Evolutionary conservation across 179 eudicot genomes (phyloP), one percentile per base, ranked within the genome.

Genomic region (Pouteria campechiana): DNA sequence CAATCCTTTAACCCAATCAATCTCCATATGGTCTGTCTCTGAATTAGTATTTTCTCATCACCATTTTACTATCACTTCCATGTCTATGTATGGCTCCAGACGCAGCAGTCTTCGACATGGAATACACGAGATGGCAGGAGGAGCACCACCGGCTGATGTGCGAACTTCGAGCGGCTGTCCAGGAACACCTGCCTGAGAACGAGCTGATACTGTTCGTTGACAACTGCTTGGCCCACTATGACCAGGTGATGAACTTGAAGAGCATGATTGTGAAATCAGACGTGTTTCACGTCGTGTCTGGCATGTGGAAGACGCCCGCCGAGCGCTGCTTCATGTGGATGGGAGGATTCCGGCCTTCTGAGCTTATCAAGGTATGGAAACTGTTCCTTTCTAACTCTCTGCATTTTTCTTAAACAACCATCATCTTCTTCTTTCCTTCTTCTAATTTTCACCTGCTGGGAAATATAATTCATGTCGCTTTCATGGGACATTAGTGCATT

Each of bases 291-390:
- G 72, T 90, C 15, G 52, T 86, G 32, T 87, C 94, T 19, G 98
- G 98, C 60, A 53, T 59, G 52, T 90, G 98, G 98, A 87, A 73
- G 68, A 72, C 96, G 32, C 98, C 98, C 0, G 92, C 92, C 2
- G 98, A 90, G 56, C 78, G 98, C 0, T 87, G 96, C 74, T 87
- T 86, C 80, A 47, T 90, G 76, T 90, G 98, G 98, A 74, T 90
- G 11, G 98, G 94, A 4, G 96, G 74, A 17, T 90, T 90, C 41
- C 81, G 98, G 28, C 98, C 98, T 17, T 90, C 98, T 0, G 83
- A 90, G 52, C 52, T 79, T 56, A 74, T 90, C 55, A 90, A 87
- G 92, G 98, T 90, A 49, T 7, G 9, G 19, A 19, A 6, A 25
- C 4, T 33, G 8, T 3, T 20, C 12, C 14, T 1, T 1, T 17